phyloP scores from a whole-genome alignment of 2,329 filamentous ascomycete genomes.

The Emydomyces testavorans region DNA sequence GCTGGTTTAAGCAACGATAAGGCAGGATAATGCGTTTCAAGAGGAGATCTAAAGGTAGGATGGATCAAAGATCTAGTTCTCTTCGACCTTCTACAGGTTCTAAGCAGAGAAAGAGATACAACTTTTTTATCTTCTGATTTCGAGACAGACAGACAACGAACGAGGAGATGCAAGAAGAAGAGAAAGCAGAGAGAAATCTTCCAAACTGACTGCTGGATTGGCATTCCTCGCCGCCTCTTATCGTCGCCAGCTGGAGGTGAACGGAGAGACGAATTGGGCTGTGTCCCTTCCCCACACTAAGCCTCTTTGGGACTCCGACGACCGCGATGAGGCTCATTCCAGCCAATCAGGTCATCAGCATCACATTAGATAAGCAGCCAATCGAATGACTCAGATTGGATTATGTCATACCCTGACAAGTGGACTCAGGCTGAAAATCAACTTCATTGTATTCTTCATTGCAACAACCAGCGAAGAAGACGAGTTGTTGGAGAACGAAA shows the following conservation, averaged over 20 bases:
- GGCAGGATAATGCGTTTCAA: neutral
- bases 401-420: neutral
- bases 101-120: neutral
- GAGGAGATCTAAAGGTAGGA: neutral
- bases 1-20: conserved; percentile 1
- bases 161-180: neutral
- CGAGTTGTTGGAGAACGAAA: no score
- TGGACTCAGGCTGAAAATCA: neutral
- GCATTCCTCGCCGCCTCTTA: neutral
- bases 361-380: neutral
- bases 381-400: neutral
- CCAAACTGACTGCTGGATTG: no score
- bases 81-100: neutral
- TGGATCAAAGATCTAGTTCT: neutral
- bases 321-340: neutral
- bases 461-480: no score
- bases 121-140: no score
- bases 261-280: conserved; percentile 12
- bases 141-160: no score
- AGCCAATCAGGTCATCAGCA: neutral
- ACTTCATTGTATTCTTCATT: no score
- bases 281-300: conserved; percentile 5
- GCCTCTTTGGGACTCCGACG: conserved; percentile 15
- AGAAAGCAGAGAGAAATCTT: neutral
- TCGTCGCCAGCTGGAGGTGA: neutral